A percentile compares a stretch with the other conserved stretches of the same genome.
These are phyloP conservation scores for Coriolopsis trogii DNA, from an alignment of 1,284 basidiomycete genomes.

Conservation along the genomic window DNA sequence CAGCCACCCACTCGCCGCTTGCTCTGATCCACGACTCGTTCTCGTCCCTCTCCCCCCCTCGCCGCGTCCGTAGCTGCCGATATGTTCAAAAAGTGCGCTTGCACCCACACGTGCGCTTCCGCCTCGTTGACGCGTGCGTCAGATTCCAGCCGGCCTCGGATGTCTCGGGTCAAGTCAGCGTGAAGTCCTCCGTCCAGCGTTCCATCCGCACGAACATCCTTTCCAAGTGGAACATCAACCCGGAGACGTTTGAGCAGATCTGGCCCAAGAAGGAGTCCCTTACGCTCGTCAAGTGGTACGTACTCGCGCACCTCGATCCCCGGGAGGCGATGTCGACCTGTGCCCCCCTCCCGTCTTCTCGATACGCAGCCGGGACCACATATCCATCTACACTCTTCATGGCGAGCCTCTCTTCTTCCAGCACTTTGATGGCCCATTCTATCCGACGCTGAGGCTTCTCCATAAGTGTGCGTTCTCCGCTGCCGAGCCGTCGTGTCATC, in stretches of 20 bases:
- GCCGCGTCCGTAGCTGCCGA: too few relatives aligned
- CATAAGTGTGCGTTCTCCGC: conserved; percentile 78
- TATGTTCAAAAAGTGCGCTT: conserved; percentile 63
- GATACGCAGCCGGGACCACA: conserved; percentile 89
- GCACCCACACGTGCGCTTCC: not conserved
- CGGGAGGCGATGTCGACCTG: not conserved
- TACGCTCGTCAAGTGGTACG: conserved; percentile 93
- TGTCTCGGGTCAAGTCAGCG: conserved; percentile 89
- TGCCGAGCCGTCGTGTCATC: conserved; percentile 4
- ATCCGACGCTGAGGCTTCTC: conserved; percentile 85
- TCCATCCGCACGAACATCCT: conserved; percentile 83
- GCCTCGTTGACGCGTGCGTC: conserved; percentile 16
- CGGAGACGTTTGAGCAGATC: conserved; percentile 84
- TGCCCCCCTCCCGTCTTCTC: conserved; percentile 6
- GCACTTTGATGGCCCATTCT: conserved; percentile 93
- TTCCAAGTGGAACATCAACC: conserved; percentile 84
- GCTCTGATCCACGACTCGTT: not conserved
- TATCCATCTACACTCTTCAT: conserved; percentile 90
- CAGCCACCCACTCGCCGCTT: not conserved
- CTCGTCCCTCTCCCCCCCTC: not conserved
- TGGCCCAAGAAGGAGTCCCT: conserved; percentile 99
- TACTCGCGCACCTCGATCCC: conserved; percentile 27
- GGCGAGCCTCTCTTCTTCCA: conserved; percentile 94
- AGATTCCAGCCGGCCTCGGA: conserved; percentile 90
- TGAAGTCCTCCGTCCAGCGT: conserved; percentile 95